Percentiles rank a stretch among this genome's conserved stretches.
Conservation (phyloP, 106 monocot species). For the Dendrobium officinale region DNA sequence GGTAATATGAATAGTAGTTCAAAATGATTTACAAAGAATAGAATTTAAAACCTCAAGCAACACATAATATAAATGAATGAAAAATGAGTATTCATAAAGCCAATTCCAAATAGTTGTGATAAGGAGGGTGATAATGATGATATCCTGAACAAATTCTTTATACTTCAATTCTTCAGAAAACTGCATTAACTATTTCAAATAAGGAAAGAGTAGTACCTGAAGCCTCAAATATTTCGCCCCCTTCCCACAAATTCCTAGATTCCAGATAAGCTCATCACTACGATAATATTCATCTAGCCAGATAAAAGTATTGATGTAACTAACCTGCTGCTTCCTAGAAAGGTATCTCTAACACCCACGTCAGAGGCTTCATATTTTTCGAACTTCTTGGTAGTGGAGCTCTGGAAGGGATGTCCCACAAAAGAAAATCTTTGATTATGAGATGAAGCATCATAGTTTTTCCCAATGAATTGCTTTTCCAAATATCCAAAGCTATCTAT, state of each 20-base stretch:
- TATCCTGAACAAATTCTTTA: neutral
- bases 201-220: conserved; percentile 27
- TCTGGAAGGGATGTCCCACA: conserved; percentile 8
- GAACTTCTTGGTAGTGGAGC: conserved; percentile 10
- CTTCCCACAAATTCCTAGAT: conserved; percentile 23
- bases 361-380: conserved; percentile 11
- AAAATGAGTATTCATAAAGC: neutral
- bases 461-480: conserved; percentile 18
- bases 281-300: neutral
- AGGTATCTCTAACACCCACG: conserved; percentile 14
- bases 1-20: neutral
- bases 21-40: neutral
- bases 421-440: conserved; percentile 6
- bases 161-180: neutral
- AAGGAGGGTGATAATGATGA: neutral
- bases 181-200: neutral
- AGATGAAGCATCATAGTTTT: conserved; percentile 10
- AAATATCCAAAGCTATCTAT: conserved; percentile 19
- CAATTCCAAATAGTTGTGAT: neutral
- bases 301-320: conserved; percentile 14
- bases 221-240: conserved; percentile 13
- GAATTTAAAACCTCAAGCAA: neutral
- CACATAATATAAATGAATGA: neutral
- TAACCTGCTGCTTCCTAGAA: conserved; percentile 33
- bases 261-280: neutral